These are phyloP conservation scores for Ettlia oleoabundans DNA, from an alignment of 139 green algal genomes.

Conservation along the genomic window DNA sequence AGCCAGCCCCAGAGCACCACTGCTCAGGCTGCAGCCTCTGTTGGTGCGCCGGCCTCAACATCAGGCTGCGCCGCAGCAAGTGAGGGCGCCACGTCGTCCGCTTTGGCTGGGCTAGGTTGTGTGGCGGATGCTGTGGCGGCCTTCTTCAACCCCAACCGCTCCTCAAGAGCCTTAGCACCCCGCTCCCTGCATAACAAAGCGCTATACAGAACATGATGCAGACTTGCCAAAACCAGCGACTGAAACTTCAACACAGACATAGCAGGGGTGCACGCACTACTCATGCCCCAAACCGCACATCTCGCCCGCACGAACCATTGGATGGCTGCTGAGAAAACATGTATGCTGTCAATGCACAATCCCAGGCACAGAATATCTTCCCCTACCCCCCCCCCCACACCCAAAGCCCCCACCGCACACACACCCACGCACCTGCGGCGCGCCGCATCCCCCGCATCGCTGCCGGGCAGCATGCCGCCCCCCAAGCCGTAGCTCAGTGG, in stretches of 20 bases:
- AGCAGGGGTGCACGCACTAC: not conserved
- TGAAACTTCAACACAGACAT: too few species aligned
- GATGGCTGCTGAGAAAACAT: too few species aligned
- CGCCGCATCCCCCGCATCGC: conserved; percentile 70
- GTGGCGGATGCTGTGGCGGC: not conserved
- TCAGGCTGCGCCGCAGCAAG: not conserved
- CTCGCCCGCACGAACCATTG: too few species aligned
- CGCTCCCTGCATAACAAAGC: conserved; percentile 65
- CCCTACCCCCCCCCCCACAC: not conserved
- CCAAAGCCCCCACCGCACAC: not conserved
- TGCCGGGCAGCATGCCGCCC: conserved; percentile 54
- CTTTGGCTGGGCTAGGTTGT: not conserved
- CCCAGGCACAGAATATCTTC: not conserved
- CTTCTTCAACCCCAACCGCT: conserved; percentile 59
- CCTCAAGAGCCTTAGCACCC: conserved; percentile 79
- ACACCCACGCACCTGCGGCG: conserved; percentile 61
- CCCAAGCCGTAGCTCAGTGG: conserved; percentile 5
- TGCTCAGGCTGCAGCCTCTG: not conserved
- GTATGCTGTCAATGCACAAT: too few species aligned
- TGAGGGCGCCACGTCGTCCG: not conserved
- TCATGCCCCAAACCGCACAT: too few species aligned
- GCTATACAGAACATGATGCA: not conserved
- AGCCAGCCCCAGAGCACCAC: not conserved
- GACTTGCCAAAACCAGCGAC: too few species aligned
- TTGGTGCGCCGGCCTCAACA: not conserved